Evolutionary conservation across 2,329 filamentous ascomycete species (phyloP).

Genomic region (Botryotinia convoluta): DNA sequence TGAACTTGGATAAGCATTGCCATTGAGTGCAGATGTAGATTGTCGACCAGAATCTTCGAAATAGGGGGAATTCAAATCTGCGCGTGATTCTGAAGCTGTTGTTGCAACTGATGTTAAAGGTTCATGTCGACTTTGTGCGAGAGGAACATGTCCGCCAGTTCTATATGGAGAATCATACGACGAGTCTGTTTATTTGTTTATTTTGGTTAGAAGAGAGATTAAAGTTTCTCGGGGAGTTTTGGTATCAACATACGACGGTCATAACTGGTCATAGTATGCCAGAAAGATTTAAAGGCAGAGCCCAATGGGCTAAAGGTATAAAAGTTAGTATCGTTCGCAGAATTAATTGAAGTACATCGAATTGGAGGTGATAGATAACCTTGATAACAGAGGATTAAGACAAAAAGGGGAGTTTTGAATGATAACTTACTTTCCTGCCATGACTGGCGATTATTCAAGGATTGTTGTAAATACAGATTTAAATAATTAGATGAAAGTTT

Average conservation of each 20-base stretch:
- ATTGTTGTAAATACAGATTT: not conserved
- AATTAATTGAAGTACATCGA: not conserved
- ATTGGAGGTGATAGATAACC: not conserved
- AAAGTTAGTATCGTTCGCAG: not conserved
- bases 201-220: slow-evolving; percentile 2
- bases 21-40: slow-evolving; percentile 51
- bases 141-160: slow-evolving; percentile 83
- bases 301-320: slow-evolving; percentile 48
- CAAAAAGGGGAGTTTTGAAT: slow-evolving; percentile 9
- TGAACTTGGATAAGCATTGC: slow-evolving; percentile 54
- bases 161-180: slow-evolving; percentile 90
- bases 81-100: slow-evolving; percentile 78
- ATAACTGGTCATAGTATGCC: slow-evolving; percentile 79
- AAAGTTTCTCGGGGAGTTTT: not conserved
- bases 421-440: slow-evolving; percentile 16
- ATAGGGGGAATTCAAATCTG: slow-evolving; percentile 77
- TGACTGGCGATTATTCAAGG: slow-evolving; percentile 14
- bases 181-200: slow-evolving; percentile 62
- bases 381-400: not conserved
- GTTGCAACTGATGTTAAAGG: slow-evolving; percentile 86
- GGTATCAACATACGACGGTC: slow-evolving; percentile 57
- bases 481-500: not conserved
- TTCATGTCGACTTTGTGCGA: slow-evolving; percentile 76
- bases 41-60: slow-evolving; percentile 64
- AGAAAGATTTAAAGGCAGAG: slow-evolving; percentile 81